Conservation (phyloP, 495 filamentous ascomycete genomes). For the Aspergillus indologenus region DNA sequence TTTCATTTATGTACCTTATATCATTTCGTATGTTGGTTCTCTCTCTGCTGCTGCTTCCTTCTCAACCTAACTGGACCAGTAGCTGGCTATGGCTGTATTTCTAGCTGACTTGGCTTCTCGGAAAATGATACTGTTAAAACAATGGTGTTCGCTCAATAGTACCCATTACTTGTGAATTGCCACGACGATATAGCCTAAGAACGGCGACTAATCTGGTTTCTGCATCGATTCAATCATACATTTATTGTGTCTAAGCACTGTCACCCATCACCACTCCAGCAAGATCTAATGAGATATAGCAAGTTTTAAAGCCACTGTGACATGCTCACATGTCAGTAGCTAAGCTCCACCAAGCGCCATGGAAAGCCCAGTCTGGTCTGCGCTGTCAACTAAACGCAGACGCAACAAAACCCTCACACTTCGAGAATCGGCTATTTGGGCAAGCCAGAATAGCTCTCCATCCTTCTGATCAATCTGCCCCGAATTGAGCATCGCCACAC, state of each 20-base stretch:
- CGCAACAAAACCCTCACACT: neutral
- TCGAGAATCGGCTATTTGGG: too few relatives aligned
- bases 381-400: neutral
- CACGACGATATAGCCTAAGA: neutral
- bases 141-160: neutral
- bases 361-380: neutral
- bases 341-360: neutral
- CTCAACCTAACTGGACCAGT: neutral
- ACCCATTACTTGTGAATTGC: neutral
- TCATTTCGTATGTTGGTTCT: neutral
- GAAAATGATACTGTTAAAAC: neutral
- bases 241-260: constrained; percentile 4
- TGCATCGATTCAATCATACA: neutral
- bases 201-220: neutral
- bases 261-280: constrained; percentile 1
- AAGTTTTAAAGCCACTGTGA: neutral
- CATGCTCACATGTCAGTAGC: neutral
- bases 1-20: neutral
- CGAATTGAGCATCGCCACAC: neutral
- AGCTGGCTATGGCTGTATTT: neutral
- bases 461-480: constrained; percentile 7
- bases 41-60: neutral
- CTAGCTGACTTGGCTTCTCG: neutral
- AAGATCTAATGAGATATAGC: constrained; percentile 5
- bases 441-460: too few relatives aligned